Evolutionary conservation across 805 yeast species (phyloP).

Genomic region (Candida adriatica): DNA sequence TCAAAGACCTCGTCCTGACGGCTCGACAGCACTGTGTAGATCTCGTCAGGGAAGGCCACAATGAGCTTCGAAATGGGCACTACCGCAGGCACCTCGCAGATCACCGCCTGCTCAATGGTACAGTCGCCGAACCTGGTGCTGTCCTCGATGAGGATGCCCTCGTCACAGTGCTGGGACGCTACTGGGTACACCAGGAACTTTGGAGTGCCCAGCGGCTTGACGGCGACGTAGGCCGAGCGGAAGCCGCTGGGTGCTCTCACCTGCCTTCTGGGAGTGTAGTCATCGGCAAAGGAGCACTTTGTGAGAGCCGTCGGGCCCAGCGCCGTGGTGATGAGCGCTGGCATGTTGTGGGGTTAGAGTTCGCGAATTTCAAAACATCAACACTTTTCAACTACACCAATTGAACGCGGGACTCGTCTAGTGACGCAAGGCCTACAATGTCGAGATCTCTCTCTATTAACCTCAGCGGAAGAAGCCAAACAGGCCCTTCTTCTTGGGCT

Average conservation of each 20-base stretch:
- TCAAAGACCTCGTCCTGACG: too few relatives aligned
- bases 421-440: too few relatives aligned
- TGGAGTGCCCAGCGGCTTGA: constrained; percentile 16
- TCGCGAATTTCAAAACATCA: too few relatives aligned
- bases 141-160: constrained; percentile 6
- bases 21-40: constrained; percentile 12
- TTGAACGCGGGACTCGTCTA: too few relatives aligned
- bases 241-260: background rate
- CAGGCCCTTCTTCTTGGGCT: constrained; percentile 52
- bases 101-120: constrained; percentile 16
- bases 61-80: constrained; percentile 15
- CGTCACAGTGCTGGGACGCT: too few relatives aligned
- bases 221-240: constrained; percentile 7
- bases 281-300: background rate
- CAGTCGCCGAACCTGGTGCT: constrained; percentile 13
- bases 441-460: too few relatives aligned
- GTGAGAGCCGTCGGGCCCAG: too few relatives aligned
- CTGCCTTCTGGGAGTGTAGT: background rate
- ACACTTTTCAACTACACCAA: too few relatives aligned
- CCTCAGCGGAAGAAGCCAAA: constrained; percentile 69
- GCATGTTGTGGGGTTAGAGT: too few relatives aligned
- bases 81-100: constrained; percentile 11
- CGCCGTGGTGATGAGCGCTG: too few relatives aligned
- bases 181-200: constrained; percentile 11
- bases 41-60: constrained; percentile 17